These are phyloP conservation scores for Boletus semigastroideus DNA, from an alignment of 1,284 basidiomycete species.

Conservation along the genomic window DNA sequence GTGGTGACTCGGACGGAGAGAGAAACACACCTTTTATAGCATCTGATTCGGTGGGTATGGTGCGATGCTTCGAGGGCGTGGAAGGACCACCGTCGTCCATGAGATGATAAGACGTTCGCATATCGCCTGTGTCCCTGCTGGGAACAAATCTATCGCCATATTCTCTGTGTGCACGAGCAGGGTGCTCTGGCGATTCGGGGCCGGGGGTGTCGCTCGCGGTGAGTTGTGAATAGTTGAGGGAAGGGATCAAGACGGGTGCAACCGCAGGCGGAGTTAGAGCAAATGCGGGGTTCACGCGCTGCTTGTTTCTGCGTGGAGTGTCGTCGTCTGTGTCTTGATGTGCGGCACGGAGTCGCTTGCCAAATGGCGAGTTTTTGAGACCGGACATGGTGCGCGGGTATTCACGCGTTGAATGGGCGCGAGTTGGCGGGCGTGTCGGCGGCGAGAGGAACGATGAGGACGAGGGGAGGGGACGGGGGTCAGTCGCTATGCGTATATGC, in stretches of 20 bases:
- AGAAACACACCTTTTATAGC: constrained; percentile 62
- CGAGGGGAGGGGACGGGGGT: neutral
- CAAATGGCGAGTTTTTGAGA: constrained; percentile 78
- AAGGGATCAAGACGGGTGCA: constrained; percentile 46
- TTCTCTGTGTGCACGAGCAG: constrained; percentile 42
- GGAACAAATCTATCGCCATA: constrained; percentile 82
- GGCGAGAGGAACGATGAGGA: constrained; percentile 41
- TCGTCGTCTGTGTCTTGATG: constrained; percentile 57
- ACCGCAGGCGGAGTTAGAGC: constrained; percentile 13
- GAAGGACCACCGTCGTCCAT: constrained; percentile 66
- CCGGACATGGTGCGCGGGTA: constrained; percentile 54
- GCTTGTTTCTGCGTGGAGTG: constrained; percentile 50
- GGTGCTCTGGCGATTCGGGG: constrained; percentile 53
- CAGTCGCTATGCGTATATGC: constrained; percentile 1
- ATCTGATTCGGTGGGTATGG: constrained; percentile 77
- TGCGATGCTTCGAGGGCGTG: constrained; percentile 66
- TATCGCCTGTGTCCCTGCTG: constrained; percentile 66
- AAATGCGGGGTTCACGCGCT: constrained; percentile 51
- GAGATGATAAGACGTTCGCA: constrained; percentile 74
- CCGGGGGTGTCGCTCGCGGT: constrained; percentile 55
- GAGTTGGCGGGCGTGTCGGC: constrained; percentile 46
- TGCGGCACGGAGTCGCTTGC: constrained; percentile 70
- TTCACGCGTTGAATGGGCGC: constrained; percentile 28
- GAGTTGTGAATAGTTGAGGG: constrained; percentile 51
- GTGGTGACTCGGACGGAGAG: neutral